Evolutionary conservation across 139 green algal genomes (phyloP).

Genomic region (Tetraselmis chui): DNA sequence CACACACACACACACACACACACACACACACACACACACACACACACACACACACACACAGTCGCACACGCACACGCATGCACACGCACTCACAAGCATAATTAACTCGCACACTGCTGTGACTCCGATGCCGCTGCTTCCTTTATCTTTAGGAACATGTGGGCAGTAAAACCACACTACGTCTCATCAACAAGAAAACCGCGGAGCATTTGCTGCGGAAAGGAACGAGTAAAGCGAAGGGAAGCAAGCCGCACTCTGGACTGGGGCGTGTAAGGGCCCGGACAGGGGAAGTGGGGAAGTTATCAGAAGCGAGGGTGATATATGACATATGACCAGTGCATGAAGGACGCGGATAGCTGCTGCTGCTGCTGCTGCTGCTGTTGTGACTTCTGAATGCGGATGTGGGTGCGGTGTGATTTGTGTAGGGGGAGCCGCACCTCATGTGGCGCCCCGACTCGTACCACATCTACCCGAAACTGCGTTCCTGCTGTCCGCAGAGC

Average conservation of each 20-base stretch:
- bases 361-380: background rate
- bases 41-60: too few species aligned
- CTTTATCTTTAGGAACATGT: background rate
- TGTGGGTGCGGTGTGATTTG: background rate
- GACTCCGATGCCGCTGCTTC: too few species aligned
- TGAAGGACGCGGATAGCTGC: too few species aligned
- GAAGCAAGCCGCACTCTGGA: background rate
- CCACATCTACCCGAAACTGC: background rate
- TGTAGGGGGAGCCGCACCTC: background rate
- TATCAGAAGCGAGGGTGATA: too few species aligned
- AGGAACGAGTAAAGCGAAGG: background rate
- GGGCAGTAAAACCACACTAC: background rate
- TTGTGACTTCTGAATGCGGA: background rate
- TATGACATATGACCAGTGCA: too few species aligned
- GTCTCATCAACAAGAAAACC: background rate
- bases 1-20: too few species aligned
- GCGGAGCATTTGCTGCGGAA: background rate
- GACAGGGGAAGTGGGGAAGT: too few species aligned
- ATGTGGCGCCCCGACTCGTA: background rate
- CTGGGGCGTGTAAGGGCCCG: background rate
- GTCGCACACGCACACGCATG: too few species aligned
- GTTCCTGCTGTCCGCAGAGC: background rate
- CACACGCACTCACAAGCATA: too few species aligned
- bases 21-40: too few species aligned
- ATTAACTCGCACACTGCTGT: too few species aligned